A percentile compares a stretch with the other conserved stretches of the same genome.
Conservation (phyloP, 495 filamentous ascomycete genomes). For the Podospora appendiculata region DNA sequence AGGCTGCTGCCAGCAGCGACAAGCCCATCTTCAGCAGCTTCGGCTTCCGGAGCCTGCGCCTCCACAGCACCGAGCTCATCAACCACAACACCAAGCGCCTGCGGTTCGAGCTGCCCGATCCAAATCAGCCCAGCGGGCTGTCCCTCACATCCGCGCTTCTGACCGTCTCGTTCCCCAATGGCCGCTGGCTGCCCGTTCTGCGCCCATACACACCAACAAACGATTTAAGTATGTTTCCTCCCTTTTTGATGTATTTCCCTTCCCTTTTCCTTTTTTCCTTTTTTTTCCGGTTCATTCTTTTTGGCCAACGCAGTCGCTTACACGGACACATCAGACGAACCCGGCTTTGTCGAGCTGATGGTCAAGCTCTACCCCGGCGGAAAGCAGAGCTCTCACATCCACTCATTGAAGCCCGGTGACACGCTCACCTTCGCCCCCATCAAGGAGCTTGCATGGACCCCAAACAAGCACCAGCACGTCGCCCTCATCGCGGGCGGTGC, state of each 20-base stretch:
- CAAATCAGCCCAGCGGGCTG: slow-evolving; percentile 41
- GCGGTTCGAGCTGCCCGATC: slow-evolving; percentile 51
- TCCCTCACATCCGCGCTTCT: slow-evolving; percentile 49
- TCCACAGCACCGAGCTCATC: slow-evolving; percentile 46
- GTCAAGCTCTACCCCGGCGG: slow-evolving; percentile 60
- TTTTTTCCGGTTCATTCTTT: too few relatives aligned
- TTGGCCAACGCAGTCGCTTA: slow-evolving; percentile 1
- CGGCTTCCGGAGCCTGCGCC: slow-evolving; percentile 30
- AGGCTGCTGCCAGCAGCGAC: neutral
- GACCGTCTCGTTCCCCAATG: slow-evolving; percentile 45
- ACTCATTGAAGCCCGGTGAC: slow-evolving; percentile 53
- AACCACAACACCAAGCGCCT: slow-evolving; percentile 62
- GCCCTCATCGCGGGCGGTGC: slow-evolving; percentile 56
- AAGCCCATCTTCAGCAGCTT: slow-evolving; percentile 23
- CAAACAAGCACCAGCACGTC: slow-evolving; percentile 48
- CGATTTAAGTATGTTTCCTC: slow-evolving; percentile 33
- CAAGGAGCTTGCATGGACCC: slow-evolving; percentile 44
- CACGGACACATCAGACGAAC: slow-evolving; percentile 30
- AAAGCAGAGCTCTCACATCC: slow-evolving; percentile 52
- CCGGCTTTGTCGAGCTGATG: slow-evolving; percentile 49
- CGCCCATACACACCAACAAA: slow-evolving; percentile 56
- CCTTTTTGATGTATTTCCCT: neutral
- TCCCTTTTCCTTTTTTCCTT: neutral
- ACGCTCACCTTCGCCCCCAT: slow-evolving; percentile 46
- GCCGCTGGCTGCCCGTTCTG: slow-evolving; percentile 44